A percentile compares a stretch with the other conserved stretches of the same genome.
Conservation (phyloP, 345 rosid species). For the Balakata baccata region DNA sequence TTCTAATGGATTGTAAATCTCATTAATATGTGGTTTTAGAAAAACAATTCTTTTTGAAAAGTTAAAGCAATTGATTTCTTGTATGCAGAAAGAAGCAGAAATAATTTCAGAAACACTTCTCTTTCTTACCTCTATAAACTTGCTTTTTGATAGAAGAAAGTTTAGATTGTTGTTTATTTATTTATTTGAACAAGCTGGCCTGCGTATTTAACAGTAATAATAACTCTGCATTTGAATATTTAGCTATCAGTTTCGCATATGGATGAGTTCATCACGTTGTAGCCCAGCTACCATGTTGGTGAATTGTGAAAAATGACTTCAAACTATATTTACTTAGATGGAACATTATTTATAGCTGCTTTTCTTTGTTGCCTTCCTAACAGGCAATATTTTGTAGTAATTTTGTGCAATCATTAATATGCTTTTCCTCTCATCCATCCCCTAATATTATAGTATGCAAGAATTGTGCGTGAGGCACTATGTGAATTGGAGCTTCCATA, state of each 20-base stretch:
- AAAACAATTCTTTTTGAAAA: neutral
- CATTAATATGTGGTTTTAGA: neutral
- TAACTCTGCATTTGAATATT: neutral
- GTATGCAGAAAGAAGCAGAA: neutral
- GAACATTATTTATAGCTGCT: neutral
- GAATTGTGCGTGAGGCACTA: conserved; percentile 80
- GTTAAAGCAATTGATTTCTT: neutral
- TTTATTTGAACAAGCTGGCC: too few relatives aligned
- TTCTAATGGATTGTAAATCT: neutral
- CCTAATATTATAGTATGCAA: conserved; percentile 47
- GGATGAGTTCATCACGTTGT: neutral
- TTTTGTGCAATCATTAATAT: neutral
- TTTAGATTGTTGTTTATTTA: neutral
- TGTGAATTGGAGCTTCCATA: conserved; percentile 85
- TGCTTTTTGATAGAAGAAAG: too few relatives aligned
- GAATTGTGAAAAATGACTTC: neutral
- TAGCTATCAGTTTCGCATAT: neutral
- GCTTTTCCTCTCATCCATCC: neutral
- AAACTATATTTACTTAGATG: neutral
- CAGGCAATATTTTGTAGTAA: neutral
- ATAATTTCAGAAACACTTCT: neutral
- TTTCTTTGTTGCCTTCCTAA: neutral
- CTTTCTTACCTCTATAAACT: too few relatives aligned
- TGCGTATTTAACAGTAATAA: neutral
- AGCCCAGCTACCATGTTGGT: neutral